Evolutionary conservation across 176 grass and related monocot species (phyloP).

Genomic region (Oryza longistaminata): DNA sequence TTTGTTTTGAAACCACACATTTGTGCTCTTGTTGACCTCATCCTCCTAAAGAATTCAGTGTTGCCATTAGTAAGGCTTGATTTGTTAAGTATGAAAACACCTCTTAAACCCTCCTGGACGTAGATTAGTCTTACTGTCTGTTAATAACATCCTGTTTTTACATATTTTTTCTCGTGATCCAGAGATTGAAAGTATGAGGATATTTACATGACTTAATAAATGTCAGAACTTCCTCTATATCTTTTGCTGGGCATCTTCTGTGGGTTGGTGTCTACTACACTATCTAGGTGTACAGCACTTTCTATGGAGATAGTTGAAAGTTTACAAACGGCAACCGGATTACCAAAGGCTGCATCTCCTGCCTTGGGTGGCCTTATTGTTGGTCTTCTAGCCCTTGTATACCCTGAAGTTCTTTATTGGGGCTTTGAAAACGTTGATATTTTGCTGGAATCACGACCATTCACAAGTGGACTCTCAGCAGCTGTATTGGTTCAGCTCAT

Average conservation of each 20-base stretch:
- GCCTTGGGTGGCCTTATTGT: slow-evolving; percentile 79
- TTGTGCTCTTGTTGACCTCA: slow-evolving; percentile 2
- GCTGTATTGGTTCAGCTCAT: slow-evolving; percentile 76
- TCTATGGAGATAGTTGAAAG: slow-evolving; percentile 50
- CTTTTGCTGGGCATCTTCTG: slow-evolving; percentile 86
- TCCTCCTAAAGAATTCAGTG: background rate
- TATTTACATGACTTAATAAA: slow-evolving; percentile 67
- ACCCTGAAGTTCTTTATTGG: slow-evolving; percentile 94
- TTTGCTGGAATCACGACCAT: slow-evolving; percentile 84
- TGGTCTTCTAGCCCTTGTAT: slow-evolving; percentile 80
- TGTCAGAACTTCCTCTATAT: slow-evolving; percentile 98
- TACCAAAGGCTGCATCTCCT: slow-evolving; percentile 69
- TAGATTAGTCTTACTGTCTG: slow-evolving; percentile 38
- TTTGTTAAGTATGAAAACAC: slow-evolving; percentile 10
- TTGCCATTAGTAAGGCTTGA: slow-evolving; percentile 10
- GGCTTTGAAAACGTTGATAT: slow-evolving; percentile 95
- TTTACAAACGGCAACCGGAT: slow-evolving; percentile 63
- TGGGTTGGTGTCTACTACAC: slow-evolving; percentile 71
- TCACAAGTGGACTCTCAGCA: slow-evolving; percentile 68
- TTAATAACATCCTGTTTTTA: slow-evolving; percentile 45
- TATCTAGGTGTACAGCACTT: slow-evolving; percentile 77
- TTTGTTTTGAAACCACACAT: slow-evolving; percentile 4
- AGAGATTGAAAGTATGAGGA: slow-evolving; percentile 62
- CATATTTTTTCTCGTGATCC: slow-evolving; percentile 50
- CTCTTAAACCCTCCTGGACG: slow-evolving; percentile 19